A percentile compares a stretch with the other conserved stretches of the same genome.
Evolutionary conservation across 1,284 basidiomycete genomes (phyloP).

Genomic region (Athelia sp.): DNA sequence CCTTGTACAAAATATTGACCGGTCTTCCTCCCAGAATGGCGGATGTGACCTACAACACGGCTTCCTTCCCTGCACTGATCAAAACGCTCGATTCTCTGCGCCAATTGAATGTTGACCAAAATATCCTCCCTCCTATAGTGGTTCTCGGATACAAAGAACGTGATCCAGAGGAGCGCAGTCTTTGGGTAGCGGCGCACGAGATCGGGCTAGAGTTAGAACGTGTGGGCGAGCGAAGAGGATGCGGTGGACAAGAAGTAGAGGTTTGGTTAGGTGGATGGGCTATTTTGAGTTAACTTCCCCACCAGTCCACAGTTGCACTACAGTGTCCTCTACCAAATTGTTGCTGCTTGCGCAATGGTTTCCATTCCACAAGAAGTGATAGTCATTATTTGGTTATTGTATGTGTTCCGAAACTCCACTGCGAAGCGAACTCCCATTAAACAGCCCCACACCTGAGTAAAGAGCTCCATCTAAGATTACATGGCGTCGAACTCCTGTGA

Average conservation of each 20-base stretch:
- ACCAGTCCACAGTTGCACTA: too few species aligned
- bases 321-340: too few species aligned
- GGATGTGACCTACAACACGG: constrained; percentile 86
- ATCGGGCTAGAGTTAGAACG: constrained; percentile 49
- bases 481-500: too few species aligned
- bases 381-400: too few species aligned
- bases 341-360: too few species aligned
- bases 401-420: too few species aligned
- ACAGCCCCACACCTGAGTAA: too few species aligned
- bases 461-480: too few species aligned
- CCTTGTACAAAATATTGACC: not conserved
- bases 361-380: too few species aligned
- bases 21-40: constrained; percentile 59
- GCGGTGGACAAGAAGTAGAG: constrained; percentile 60
- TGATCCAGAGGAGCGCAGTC: constrained; percentile 61
- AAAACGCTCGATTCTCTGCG: constrained; percentile 47
- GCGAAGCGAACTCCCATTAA: too few species aligned
- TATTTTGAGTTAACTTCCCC: too few species aligned
- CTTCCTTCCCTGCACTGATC: constrained; percentile 70
- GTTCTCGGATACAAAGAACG: constrained; percentile 83
- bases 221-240: constrained; percentile 50
- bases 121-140: constrained; percentile 37
- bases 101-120: constrained; percentile 15
- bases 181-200: constrained; percentile 60
- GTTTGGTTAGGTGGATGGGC: constrained; percentile 52